phyloP scores from a whole-genome alignment of 208 protist genomes.

The Crithidia fasciculata region DNA sequence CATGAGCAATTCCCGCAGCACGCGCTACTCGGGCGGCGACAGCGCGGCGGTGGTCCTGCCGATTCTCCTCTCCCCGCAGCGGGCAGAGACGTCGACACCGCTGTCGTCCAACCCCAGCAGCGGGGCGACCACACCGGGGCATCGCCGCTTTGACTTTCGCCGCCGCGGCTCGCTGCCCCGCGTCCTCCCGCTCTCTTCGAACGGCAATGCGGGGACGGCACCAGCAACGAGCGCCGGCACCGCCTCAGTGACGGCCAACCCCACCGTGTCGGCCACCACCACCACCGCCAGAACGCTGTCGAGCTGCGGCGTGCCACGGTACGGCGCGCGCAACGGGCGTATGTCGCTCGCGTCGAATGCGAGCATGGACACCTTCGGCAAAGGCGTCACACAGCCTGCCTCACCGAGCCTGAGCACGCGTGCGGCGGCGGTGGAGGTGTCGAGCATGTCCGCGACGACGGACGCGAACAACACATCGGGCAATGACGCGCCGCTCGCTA shows the following conservation, averaged over 20 bases:
- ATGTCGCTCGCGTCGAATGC: neutral
- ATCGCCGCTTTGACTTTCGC: conserved; percentile 16
- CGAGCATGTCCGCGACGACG: neutral
- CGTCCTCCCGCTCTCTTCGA: neutral
- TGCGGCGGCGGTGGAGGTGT: neutral
- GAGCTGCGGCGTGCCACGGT: neutral
- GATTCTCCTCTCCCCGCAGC: neutral
- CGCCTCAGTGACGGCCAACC: neutral
- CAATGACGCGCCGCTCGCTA: neutral
- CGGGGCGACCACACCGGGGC: conserved; percentile 1
- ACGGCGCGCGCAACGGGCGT: neutral
- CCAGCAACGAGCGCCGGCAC: neutral
- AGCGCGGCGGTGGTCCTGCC: conserved; percentile 3
- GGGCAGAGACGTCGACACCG: conserved; percentile 1
- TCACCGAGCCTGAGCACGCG: neutral
- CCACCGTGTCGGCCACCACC: neutral
- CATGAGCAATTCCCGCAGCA: neutral
- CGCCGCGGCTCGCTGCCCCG: conserved; percentile 13
- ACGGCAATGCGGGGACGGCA: too few species aligned
- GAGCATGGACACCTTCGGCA: neutral
- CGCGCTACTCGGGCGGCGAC: neutral
- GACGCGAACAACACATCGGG: neutral
- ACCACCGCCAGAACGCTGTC: neutral
- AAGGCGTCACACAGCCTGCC: neutral
- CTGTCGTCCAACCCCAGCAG: neutral